These are phyloP conservation scores for Hypoxylon rickii DNA, from an alignment of 495 filamentous ascomycete genomes.

Conservation along the genomic window DNA sequence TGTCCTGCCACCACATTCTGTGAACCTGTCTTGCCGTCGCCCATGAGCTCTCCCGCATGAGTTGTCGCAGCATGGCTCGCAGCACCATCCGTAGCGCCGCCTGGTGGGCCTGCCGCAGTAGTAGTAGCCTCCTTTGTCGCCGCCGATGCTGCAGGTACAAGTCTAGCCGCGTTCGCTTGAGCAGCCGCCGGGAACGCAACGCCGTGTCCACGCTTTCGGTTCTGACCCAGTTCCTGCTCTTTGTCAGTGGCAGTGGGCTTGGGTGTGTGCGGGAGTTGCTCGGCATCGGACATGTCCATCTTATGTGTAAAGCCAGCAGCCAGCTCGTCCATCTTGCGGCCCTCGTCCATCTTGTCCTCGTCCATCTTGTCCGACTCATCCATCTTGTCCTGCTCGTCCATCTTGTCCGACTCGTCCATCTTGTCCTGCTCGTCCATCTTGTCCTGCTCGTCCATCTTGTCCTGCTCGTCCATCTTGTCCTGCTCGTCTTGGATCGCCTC, in stretches of 20 bases:
- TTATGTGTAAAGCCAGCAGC: slow-evolving; percentile 43
- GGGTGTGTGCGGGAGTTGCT: no score
- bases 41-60: background rate
- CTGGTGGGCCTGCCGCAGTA: background rate
- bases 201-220: slow-evolving; percentile 34
- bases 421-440: background rate
- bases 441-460: background rate
- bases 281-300: slow-evolving; percentile 44
- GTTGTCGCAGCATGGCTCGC: background rate
- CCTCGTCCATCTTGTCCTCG: slow-evolving; percentile 30
- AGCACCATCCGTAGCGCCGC: background rate
- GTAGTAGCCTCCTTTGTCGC: background rate
- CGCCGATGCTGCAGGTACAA: background rate
- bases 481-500: background rate
- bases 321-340: slow-evolving; percentile 45
- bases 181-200: slow-evolving; percentile 3
- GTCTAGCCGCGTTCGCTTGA: background rate
- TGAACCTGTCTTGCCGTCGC: background rate
- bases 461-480: background rate
- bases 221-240: slow-evolving; percentile 16
- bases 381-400: background rate
- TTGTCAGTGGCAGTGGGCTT: slow-evolving; percentile 24
- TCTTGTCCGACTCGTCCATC: background rate
- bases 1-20: background rate
- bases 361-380: background rate